Conservation (phyloP, 352 stramenopile species). For the Phytophthora foliorum region DNA sequence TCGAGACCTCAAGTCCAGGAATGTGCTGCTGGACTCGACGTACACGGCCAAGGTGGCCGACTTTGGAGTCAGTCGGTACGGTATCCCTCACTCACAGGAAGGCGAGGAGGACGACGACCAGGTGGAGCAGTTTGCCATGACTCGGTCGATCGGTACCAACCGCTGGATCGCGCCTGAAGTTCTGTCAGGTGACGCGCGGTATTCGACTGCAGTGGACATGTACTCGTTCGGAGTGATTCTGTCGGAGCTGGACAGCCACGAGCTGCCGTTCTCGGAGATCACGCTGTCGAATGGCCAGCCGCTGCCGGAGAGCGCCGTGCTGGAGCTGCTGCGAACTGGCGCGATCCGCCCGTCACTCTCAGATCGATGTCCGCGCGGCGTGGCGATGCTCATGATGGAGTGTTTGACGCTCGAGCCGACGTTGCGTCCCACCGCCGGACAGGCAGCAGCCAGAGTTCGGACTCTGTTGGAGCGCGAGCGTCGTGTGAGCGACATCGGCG, state of each 20-base stretch:
- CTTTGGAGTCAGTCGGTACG: slow-evolving; percentile 70
- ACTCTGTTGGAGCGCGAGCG: slow-evolving; percentile 60
- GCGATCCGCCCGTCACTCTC: slow-evolving; percentile 64
- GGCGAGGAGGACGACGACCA: slow-evolving; percentile 32
- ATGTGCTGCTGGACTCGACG: slow-evolving; percentile 67
- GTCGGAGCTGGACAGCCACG: slow-evolving; percentile 74
- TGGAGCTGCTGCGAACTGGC: slow-evolving; percentile 62
- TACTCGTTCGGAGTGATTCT: slow-evolving; percentile 83
- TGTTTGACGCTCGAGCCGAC: slow-evolving; percentile 63
- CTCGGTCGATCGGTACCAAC: slow-evolving; percentile 41
- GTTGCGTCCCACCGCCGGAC: slow-evolving; percentile 49
- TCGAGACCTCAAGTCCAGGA: slow-evolving; percentile 77
- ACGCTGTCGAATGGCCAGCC: slow-evolving; percentile 62
- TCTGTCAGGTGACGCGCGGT: slow-evolving; percentile 51
- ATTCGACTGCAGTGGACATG: slow-evolving; percentile 63
- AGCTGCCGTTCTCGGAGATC: slow-evolving; percentile 73
- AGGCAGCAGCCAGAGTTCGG: slow-evolving; percentile 50
- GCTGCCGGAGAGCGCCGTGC: slow-evolving; percentile 56
- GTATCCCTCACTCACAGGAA: slow-evolving; percentile 35
- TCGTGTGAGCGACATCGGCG: slow-evolving; percentile 59
- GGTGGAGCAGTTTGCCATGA: slow-evolving; percentile 29
- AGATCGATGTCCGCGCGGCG: slow-evolving; percentile 50
- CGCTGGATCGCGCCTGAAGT: slow-evolving; percentile 79
- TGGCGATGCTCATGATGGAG: slow-evolving; percentile 58
- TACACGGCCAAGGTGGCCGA: slow-evolving; percentile 74